Evolutionary conservation across 345 rosid species (phyloP).

Genomic region (Syzygium oleosum): DNA sequence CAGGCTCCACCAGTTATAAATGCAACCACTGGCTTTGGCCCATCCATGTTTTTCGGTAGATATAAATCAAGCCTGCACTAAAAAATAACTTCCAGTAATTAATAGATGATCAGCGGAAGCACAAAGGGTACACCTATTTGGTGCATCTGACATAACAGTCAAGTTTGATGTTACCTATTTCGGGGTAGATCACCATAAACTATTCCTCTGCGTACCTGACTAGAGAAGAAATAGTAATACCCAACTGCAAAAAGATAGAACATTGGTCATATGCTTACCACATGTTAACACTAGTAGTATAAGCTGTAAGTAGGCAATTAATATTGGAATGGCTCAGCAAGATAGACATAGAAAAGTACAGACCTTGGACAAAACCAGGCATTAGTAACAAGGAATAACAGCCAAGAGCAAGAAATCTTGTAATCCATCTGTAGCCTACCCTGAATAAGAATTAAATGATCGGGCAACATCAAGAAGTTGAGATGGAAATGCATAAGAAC

Average conservation of each 20-base stretch:
- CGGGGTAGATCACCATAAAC: slow-evolving; percentile 91
- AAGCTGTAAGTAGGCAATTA: not conserved
- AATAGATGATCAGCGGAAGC: not conserved
- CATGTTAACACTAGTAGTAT: not conserved
- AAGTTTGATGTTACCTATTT: slow-evolving; percentile 50
- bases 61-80: slow-evolving; percentile 81
- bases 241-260: slow-evolving; percentile 62
- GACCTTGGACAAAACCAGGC: slow-evolving; percentile 98
- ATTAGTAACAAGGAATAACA: slow-evolving; percentile 70
- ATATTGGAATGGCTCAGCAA: not conserved
- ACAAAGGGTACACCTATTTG: not conserved
- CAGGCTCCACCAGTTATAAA: slow-evolving; percentile 98
- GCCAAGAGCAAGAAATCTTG: slow-evolving; percentile 87
- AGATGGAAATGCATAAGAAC: not conserved
- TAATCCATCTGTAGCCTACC: slow-evolving; percentile 96
- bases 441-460: slow-evolving; percentile 51
- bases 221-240: slow-evolving; percentile 83
- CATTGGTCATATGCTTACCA: slow-evolving; percentile 8
- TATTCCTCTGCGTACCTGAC: slow-evolving; percentile 62
- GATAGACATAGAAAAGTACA: not conserved
- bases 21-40: slow-evolving; percentile 86
- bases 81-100: not conserved
- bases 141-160: not conserved
- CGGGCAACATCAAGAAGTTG: slow-evolving; percentile 15
- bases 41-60: slow-evolving; percentile 59